Conservation (phyloP, 73 alveolate genomes). For the Paramecium sexaurelia region DNA sequence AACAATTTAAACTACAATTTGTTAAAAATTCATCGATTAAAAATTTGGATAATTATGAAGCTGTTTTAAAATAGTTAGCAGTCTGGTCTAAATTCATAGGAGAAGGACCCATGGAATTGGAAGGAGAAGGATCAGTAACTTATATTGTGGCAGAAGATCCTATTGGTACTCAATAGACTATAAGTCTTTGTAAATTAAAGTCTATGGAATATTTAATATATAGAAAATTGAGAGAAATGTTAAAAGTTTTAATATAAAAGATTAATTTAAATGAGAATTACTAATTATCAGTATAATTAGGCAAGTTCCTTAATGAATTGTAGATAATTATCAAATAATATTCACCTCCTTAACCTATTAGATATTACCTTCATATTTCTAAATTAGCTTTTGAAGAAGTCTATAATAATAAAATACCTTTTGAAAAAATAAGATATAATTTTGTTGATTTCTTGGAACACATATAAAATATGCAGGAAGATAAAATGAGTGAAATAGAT, state of each 20-base stretch:
- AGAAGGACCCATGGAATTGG: constrained; percentile 82
- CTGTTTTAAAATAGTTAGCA: constrained; percentile 71
- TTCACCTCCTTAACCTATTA: constrained; percentile 2
- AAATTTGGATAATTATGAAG: constrained; percentile 74
- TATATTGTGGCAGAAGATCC: constrained; percentile 75
- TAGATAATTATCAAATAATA: not conserved
- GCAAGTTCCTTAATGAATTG: not conserved
- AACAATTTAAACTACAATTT: constrained; percentile 78
- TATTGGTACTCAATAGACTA: constrained; percentile 65
- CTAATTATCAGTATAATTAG: not conserved
- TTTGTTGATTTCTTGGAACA: constrained; percentile 33
- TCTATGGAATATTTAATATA: constrained; percentile 94
- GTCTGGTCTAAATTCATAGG: constrained; percentile 76
- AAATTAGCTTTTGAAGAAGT: constrained; percentile 16
- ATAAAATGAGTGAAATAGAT: constrained; percentile 23
- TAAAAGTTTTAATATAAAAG: constrained; percentile 65
- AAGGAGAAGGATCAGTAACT: constrained; percentile 96
- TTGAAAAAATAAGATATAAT: not conserved
- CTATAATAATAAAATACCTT: not conserved
- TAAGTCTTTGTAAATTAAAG: constrained; percentile 87
- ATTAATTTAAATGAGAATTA: not conserved
- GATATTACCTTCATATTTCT: not conserved
- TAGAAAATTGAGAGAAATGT: constrained; percentile 95
- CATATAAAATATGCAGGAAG: not conserved
- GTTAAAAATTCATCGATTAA: constrained; percentile 74